Conservation (phyloP, 768 basidiomycete species). For the Suillus spraguei region DNA sequence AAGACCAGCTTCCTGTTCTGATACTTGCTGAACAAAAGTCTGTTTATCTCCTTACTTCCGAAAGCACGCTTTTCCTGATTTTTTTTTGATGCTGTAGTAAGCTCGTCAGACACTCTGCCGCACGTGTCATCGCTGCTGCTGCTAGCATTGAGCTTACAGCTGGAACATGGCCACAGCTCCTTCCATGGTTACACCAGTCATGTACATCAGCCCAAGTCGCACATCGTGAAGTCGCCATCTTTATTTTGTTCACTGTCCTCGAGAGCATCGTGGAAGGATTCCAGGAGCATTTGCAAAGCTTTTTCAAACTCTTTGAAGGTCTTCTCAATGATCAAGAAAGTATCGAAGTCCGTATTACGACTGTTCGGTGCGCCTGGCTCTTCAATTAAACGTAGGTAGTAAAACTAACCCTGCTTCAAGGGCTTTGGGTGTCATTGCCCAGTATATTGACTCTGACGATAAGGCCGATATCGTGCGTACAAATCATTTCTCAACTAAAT, state of each 20-base stretch:
- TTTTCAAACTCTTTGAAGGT: conserved; percentile 79
- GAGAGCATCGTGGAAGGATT: conserved; percentile 92
- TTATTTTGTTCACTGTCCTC: conserved; percentile 86
- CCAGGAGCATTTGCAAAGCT: conserved; percentile 67
- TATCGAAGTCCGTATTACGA: conserved; percentile 87
- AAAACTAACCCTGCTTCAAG: conserved; percentile 37
- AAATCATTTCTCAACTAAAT: conserved; percentile 10
- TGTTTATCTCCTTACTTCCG: conserved; percentile 26
- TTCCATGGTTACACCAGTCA: conserved; percentile 84
- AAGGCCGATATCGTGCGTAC: conserved; percentile 79
- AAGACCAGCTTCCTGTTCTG: conserved; percentile 76
- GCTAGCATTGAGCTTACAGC: conserved; percentile 84
- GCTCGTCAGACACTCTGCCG: conserved; percentile 89
- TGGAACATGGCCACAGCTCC: conserved; percentile 82
- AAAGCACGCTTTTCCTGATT: neutral
- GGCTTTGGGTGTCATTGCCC: conserved; percentile 89
- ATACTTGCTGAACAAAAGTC: conserved; percentile 81
- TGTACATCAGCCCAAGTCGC: conserved; percentile 65
- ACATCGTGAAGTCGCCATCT: conserved; percentile 92
- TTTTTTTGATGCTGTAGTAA: conserved; percentile 51
- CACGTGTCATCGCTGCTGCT: conserved; percentile 91
- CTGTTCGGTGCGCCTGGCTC: conserved; percentile 60
- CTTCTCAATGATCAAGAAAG: conserved; percentile 84
- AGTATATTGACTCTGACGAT: conserved; percentile 88
- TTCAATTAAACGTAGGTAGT: neutral